Base-by-base conservation (phyloP, 352 stramenopile genomes). In the Phytopythium ostracodes region DNA sequence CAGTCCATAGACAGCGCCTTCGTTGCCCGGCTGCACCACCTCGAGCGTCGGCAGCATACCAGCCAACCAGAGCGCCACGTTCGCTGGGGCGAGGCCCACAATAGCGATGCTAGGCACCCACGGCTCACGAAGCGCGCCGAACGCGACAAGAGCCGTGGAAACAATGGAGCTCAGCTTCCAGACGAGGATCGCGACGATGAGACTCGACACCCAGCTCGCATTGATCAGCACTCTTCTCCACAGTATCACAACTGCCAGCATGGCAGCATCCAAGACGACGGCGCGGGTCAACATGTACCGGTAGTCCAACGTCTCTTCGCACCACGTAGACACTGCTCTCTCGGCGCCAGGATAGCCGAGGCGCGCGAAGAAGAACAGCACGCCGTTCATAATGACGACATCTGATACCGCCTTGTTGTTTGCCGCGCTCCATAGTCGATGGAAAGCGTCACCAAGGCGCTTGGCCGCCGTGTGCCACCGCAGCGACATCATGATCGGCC, bases 391-490 rank as follows among this genome's bases (percentile, higher is more conserved):
- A 8, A 72, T 65, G 10, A 82, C 57, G 42, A 85, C 66, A 53
- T 82, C 65, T 66, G 73, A 85, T 22, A 85, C 68, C n/a, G 74
- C 76, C 22, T 70, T 63, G 22, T 67, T 64, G 55, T 84, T 73
- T 10, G 61, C 60, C 31, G 79, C 71, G 31, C 58, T 59, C 74
- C 74, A 86, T 60, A 86, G 66, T 36, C 63, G 61, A 1, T 44
- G 62, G 12, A 63, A 61, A 15, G 67, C 72, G 27, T 61, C 49
- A 7, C 53, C n/a, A 10, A 75, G 10, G 51, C 22, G 51, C 51
- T 57, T 57, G 51, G 36, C 4, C 7, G 24, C 22, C 18, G 18
- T 27, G 29, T 36, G 51, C 51, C 51, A 57, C 31, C 51, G 33
- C 18, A 42, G 15, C 1, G 25, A 17, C 3, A 33, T n/a, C 9